phyloP scores from a whole-genome alignment of 1,284 basidiomycete genomes.

The Sparassis latifolia region DNA sequence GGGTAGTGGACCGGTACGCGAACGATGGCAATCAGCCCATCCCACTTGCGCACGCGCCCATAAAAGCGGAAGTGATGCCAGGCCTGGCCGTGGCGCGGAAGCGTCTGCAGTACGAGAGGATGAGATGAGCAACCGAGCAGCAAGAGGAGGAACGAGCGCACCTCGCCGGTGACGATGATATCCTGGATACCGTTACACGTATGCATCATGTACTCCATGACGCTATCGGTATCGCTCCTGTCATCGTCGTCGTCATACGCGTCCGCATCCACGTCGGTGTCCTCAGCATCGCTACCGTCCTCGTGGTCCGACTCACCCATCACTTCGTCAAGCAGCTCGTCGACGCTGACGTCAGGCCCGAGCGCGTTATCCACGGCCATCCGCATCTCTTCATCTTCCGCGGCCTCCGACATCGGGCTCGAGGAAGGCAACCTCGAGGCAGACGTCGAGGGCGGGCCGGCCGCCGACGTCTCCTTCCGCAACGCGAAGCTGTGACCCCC shows the following conservation, averaged over 20 bases:
- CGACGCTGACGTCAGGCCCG: conserved; percentile 16
- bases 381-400: neutral
- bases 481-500: too few species aligned
- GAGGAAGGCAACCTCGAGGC: neutral
- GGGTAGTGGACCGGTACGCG: conserved; percentile 35
- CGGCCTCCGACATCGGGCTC: neutral
- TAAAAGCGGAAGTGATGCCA: conserved; percentile 56
- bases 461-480: too few species aligned
- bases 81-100: conserved; percentile 46
- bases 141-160: conserved; percentile 10
- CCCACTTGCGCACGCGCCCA: conserved; percentile 60
- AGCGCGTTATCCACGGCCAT: conserved; percentile 3
- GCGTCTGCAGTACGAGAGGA: conserved; percentile 33
- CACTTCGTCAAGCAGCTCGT: conserved; percentile 25
- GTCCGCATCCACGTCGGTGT: conserved; percentile 23
- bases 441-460: neutral
- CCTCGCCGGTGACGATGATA: conserved; percentile 51
- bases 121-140: neutral
- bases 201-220: conserved; percentile 15
- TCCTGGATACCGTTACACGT: conserved; percentile 49
- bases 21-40: conserved; percentile 61
- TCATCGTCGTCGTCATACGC: conserved; percentile 11
- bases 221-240: neutral
- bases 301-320: conserved; percentile 15
- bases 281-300: conserved; percentile 17